phyloP scores from a whole-genome alignment of 176 grass and related monocot species.

The Ampelocalamus luodianensis region DNA sequence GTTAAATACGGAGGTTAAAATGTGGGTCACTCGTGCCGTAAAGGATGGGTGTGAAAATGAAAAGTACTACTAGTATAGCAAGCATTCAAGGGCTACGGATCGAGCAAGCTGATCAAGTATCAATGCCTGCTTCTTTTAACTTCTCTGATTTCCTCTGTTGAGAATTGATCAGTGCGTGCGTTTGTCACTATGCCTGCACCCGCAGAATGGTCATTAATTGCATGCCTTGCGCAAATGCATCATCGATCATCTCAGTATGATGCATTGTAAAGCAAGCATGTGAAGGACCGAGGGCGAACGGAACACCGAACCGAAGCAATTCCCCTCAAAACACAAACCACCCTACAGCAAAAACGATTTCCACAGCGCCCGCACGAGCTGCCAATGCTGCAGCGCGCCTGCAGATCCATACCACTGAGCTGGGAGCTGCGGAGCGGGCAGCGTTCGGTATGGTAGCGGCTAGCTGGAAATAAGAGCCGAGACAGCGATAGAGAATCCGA shows the following conservation, averaged over 20 bases:
- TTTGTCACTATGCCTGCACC: conserved; percentile 15
- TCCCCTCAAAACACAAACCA: not conserved
- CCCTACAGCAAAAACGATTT: not conserved
- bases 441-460: not conserved
- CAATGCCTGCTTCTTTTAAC: not conserved
- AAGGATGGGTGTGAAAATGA: not conserved
- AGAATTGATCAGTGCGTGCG: conserved; percentile 38
- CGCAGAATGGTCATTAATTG: not conserved
- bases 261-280: not conserved
- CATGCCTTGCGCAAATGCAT: not conserved
- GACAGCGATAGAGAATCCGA: conserved; percentile 32
- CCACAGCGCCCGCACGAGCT: not conserved
- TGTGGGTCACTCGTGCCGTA: too few species aligned
- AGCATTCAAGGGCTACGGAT: not conserved
- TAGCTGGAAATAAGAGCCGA: not conserved
- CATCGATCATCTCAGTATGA: not conserved
- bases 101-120: not conserved
- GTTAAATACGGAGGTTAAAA: too few species aligned
- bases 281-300: not conserved
- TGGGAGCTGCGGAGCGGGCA: conserved; percentile 4
- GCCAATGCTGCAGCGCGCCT: conserved; percentile 7
- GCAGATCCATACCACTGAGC: not conserved
- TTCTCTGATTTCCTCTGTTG: conserved; percentile 11
- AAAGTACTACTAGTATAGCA: too few species aligned
- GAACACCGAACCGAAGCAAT: not conserved